Evolutionary conservation across 2,329 filamentous ascomycete genomes (phyloP).

Genomic region (Rhexocercosporidium sp.): DNA sequence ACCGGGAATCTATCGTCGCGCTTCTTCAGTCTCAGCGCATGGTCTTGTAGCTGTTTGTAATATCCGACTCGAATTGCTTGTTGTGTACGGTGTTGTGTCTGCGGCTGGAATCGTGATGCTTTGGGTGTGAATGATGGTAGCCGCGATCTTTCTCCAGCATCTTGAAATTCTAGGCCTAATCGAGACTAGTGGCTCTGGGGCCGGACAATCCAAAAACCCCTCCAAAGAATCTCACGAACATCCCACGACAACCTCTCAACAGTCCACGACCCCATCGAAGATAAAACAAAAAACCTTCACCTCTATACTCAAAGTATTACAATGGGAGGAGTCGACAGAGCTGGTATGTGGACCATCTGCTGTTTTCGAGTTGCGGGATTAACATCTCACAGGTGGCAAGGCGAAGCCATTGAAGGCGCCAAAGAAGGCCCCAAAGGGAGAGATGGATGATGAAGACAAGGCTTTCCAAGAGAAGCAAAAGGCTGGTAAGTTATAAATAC

Average conservation of each 20-base stretch:
- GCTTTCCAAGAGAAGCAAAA: slow-evolving; percentile 84
- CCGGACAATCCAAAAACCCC: slow-evolving; percentile 24
- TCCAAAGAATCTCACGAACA: slow-evolving; percentile 24
- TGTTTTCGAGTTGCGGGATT: slow-evolving; percentile 18
- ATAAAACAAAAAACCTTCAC: slow-evolving; percentile 12
- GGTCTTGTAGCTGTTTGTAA: slow-evolving; percentile 5
- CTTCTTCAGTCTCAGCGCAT: slow-evolving; percentile 41
- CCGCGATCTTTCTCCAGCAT: slow-evolving; percentile 4
- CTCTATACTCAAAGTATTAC: slow-evolving; percentile 49
- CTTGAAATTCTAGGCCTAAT: neutral
- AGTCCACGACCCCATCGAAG: neutral
- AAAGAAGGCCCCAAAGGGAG: slow-evolving; percentile 78
- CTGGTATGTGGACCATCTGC: slow-evolving; percentile 53
- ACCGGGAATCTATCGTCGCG: slow-evolving; percentile 45
- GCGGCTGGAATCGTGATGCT: neutral
- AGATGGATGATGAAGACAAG: slow-evolving; percentile 85
- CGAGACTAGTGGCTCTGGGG: neutral
- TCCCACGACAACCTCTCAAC: slow-evolving; percentile 16
- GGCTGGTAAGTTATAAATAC: slow-evolving; percentile 68
- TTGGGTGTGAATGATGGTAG: neutral
- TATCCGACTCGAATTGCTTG: neutral
- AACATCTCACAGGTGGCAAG: slow-evolving; percentile 69
- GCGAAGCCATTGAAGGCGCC: slow-evolving; percentile 84
- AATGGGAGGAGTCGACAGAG: slow-evolving; percentile 72
- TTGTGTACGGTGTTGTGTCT: neutral